A percentile compares a stretch with the other conserved stretches of the same genome.
phyloP scores from a whole-genome alignment of 345 rosid genomes.

The Bruguiera gymnorhiza region DNA sequence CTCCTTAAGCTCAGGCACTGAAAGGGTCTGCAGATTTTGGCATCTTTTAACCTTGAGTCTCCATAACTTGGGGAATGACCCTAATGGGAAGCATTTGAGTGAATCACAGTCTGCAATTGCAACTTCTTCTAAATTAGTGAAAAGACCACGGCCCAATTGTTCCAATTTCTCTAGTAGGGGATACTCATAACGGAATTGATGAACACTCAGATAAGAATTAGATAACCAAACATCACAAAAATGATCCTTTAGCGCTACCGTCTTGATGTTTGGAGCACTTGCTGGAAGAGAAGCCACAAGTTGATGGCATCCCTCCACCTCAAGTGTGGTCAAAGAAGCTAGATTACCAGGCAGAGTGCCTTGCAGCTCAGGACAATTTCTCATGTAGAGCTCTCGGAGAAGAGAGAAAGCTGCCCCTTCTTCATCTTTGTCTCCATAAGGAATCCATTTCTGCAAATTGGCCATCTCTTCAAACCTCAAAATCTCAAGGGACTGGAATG shows the following conservation, averaged over 20 bases:
- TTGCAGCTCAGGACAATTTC: neutral
- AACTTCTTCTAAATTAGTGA: constrained; percentile 2
- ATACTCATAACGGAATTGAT: neutral
- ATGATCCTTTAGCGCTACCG: neutral
- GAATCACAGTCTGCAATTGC: neutral
- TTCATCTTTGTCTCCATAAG: neutral
- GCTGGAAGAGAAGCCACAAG: neutral
- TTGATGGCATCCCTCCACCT: neutral
- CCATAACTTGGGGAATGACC: neutral
- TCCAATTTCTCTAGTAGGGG: neutral
- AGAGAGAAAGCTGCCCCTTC: constrained; percentile 4
- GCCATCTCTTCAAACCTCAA: neutral
- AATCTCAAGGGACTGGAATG: neutral
- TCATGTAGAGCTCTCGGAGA: constrained; percentile 10
- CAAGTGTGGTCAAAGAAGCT: neutral
- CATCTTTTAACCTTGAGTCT: neutral
- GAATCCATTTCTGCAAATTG: constrained; percentile 6
- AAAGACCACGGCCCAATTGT: neutral
- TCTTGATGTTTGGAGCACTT: neutral
- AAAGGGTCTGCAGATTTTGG: neutral
- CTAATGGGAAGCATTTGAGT: constrained; percentile 9
- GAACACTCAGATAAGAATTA: neutral
- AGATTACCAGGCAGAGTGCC: neutral
- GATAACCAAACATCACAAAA: neutral
- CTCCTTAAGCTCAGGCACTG: neutral